phyloP scores from a whole-genome alignment of 2,329 filamentous ascomycete species.

The Paraconiothyrium brasiliense region DNA sequence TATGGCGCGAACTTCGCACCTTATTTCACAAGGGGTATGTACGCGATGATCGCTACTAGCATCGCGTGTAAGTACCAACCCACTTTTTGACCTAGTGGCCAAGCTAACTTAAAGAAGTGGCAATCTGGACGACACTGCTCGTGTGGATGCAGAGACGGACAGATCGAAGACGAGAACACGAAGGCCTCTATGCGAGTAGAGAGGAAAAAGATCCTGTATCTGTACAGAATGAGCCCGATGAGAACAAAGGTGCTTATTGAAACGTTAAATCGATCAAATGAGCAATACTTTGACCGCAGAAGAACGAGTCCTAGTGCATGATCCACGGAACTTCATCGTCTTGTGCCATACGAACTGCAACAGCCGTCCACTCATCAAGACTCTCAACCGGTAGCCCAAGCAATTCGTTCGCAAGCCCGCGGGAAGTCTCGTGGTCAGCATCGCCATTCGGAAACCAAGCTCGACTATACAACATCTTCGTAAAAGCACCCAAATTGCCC shows the following conservation, averaged over 20 bases:
- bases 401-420: constrained; percentile 9
- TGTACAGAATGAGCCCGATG: not conserved
- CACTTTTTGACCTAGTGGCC: not conserved
- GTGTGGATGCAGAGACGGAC: constrained; percentile 57
- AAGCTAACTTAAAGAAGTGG: constrained; percentile 48
- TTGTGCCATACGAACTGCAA: constrained; percentile 14
- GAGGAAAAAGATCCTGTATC: constrained; percentile 19
- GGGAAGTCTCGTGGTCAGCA: constrained; percentile 16
- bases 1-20: constrained; percentile 74
- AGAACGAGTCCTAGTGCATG: not conserved
- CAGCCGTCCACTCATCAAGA: constrained; percentile 12
- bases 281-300: not conserved
- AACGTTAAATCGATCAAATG: constrained; percentile 1
- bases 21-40: constrained; percentile 75
- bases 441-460: constrained; percentile 21
- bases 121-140: constrained; percentile 66
- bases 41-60: constrained; percentile 73
- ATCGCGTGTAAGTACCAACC: constrained; percentile 55
- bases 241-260: constrained; percentile 1
- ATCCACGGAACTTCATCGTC: constrained; percentile 15
- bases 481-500: constrained; percentile 20
- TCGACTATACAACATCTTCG: constrained; percentile 26
- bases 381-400: constrained; percentile 13
- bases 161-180: constrained; percentile 45
- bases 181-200: constrained; percentile 11